A percentile compares a stretch with the other conserved stretches of the same genome.
Conservation (phyloP, 345 rosid genomes). For the Chamaenerion angustifolium region DNA sequence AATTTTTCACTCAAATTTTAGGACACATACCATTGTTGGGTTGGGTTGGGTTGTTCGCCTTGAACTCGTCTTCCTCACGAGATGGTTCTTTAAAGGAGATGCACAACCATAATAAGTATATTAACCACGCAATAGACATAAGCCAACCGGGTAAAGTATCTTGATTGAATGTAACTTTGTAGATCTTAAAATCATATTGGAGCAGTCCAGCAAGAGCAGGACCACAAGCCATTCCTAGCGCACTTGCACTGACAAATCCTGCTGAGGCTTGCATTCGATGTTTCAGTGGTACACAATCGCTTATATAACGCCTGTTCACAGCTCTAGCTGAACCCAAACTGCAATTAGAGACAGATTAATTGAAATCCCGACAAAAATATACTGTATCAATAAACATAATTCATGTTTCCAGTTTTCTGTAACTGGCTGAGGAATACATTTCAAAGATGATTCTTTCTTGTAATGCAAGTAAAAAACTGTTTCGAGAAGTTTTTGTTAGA, state of each 20-base stretch:
- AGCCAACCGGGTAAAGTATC: conserved; percentile 96
- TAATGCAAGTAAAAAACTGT: too few species aligned
- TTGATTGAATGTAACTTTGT: conserved; percentile 67
- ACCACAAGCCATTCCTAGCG: conserved; percentile 99
- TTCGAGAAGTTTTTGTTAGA: too few species aligned
- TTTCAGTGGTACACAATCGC: conserved; percentile 86
- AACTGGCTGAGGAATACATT: too few species aligned
- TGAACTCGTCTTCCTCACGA: conserved; percentile 34
- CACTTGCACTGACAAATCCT: conserved; percentile 99
- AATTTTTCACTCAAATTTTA: not conserved
- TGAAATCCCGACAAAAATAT: not conserved
- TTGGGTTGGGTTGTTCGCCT: conserved; percentile 18
- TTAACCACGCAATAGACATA: conserved; percentile 84
- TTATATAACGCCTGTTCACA: conserved; percentile 92
- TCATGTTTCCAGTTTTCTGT: too few species aligned
- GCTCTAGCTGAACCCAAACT: conserved; percentile 99
- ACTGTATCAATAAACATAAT: too few species aligned
- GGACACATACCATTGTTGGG: conserved; percentile 27
- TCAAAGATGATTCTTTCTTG: too few species aligned
- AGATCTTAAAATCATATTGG: conserved; percentile 65
- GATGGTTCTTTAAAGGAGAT: conserved; percentile 79
- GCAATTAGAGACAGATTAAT: conserved; percentile 11
- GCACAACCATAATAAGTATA: conserved; percentile 76
- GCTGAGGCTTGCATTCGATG: conserved; percentile 97
- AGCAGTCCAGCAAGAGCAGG: conserved; percentile 96